Evolutionary conservation across 2,329 filamentous ascomycete species (phyloP), one percentile per base, ranked within the genome.

Genomic region (Ascochyta rabiei): DNA sequence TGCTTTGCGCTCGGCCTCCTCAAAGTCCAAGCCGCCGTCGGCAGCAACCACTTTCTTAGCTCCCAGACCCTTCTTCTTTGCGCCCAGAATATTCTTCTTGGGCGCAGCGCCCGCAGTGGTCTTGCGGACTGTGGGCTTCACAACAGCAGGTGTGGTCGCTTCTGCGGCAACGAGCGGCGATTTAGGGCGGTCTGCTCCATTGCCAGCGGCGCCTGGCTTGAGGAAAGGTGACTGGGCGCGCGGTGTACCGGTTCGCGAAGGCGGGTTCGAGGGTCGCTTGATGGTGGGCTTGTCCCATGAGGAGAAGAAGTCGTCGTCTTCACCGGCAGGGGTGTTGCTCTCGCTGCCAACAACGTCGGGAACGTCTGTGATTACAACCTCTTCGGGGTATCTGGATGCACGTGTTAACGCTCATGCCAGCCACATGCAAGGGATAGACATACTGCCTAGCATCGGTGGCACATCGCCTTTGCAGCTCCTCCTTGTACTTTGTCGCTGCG

Each of bases 221-320:
- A 97, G 82, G 82, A 97, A 96, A 1, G 95, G 93, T n/a, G 93
- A 97, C 4, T 86, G 85, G 10, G 89, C 83, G 3, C 90, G 88
- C 13, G 93, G 93, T 2, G 95, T 98, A 46, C 86, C 88, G 38
- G 91, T 95, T 70, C 95, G 89, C 33, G 93, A 97, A 38, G 95
- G 85, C 15, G 95, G 93, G 63, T 96, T 96, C 61, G 91, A 97
- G 31, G 93, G 93, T 67, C 92, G 88, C 83, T 98, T 99, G 79
- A 99, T 96, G 4, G 92, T 86, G 19, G 95, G 95, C 80, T 98
- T 97, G 72, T 98, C 95, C 95, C 93, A 99, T 0, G 92, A 97
- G 9, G 93, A 96, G 79, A 99, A 99, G 82, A 99, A 99, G 75
- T 98, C 95, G 70, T 97, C 93, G 18, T 89, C 87, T 64, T 96